These are phyloP conservation scores for Carex sylvatica DNA, from an alignment of 202 grass and related monocot species.

Conservation along the genomic window DNA sequence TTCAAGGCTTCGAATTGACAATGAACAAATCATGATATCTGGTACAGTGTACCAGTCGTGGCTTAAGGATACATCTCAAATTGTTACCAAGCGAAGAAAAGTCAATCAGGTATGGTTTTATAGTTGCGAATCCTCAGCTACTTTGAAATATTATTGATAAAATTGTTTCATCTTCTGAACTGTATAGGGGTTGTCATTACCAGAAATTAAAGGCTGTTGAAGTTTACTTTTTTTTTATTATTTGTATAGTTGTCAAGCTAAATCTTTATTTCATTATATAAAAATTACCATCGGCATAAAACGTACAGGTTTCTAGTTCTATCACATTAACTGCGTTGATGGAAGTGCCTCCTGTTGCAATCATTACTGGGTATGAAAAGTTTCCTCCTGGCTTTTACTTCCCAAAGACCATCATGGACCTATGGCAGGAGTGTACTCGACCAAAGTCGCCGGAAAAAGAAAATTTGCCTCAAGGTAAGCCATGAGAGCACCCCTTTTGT, in stretches of 20 bases:
- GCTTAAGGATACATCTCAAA: conserved; percentile 65
- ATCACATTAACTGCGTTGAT: conserved; percentile 53
- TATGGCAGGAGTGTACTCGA: conserved; percentile 59
- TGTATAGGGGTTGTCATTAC: not conserved
- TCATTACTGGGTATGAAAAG: conserved; percentile 45
- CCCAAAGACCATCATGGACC: conserved; percentile 53
- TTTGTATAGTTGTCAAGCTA: not conserved
- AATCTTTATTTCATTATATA: not conserved
- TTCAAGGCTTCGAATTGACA: conserved; percentile 30
- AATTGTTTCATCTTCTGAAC: not conserved
- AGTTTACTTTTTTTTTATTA: not conserved
- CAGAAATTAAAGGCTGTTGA: not conserved
- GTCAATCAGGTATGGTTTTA: conserved; percentile 43
- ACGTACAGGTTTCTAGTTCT: conserved; percentile 45
- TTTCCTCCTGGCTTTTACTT: conserved; percentile 50
- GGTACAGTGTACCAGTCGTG: conserved; percentile 74
- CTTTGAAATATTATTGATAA: not conserved
- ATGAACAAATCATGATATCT: conserved; percentile 61
- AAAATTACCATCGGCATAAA: not conserved
- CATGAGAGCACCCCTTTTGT: not conserved
- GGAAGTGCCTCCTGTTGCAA: conserved; percentile 53
- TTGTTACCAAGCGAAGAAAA: conserved; percentile 66
- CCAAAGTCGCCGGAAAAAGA: conserved; percentile 33
- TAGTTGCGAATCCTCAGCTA: not conserved
- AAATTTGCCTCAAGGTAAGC: conserved; percentile 47